phyloP scores from a whole-genome alignment of 352 stramenopile genomes.

The Phytophthora hybrid region DNA sequence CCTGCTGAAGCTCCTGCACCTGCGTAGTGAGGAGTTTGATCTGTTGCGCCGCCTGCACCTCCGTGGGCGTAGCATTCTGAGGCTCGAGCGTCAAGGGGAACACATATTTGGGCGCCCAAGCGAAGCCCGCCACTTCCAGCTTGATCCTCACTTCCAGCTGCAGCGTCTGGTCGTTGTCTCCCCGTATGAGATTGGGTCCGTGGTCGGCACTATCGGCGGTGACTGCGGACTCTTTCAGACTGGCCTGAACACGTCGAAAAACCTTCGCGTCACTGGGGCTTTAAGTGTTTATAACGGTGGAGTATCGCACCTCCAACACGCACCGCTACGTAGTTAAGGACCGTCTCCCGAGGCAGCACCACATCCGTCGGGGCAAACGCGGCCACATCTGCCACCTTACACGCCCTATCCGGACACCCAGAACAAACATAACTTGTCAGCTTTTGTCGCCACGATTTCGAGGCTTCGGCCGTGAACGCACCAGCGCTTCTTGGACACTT shows the following conservation, averaged over 20 bases:
- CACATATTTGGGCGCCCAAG: conserved; percentile 36
- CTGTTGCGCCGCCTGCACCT: conserved; percentile 16
- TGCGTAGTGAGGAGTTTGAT: conserved; percentile 26
- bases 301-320: conserved; percentile 4
- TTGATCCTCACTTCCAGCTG: conserved; percentile 32
- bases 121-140: conserved; percentile 27
- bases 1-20: conserved; percentile 32
- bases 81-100: conserved; percentile 28
- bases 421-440: neutral
- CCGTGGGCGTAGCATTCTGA: neutral
- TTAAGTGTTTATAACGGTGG: neutral
- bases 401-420: conserved; percentile 18
- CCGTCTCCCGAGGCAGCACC: conserved; percentile 27
- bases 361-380: conserved; percentile 25
- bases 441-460: neutral
- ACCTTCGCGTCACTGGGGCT: neutral
- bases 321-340: conserved; percentile 36
- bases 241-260: conserved; percentile 11
- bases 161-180: conserved; percentile 28
- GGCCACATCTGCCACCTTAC: conserved; percentile 25
- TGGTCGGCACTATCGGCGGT: neutral
- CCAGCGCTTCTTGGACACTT: conserved; percentile 31
- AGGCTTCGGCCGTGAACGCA: conserved; percentile 9
- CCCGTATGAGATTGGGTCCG: conserved; percentile 16
- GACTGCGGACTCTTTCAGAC: conserved; percentile 28